Base-by-base conservation (phyloP, 176 grass and related monocot species). In the Eragrostis nindensis region DNA sequence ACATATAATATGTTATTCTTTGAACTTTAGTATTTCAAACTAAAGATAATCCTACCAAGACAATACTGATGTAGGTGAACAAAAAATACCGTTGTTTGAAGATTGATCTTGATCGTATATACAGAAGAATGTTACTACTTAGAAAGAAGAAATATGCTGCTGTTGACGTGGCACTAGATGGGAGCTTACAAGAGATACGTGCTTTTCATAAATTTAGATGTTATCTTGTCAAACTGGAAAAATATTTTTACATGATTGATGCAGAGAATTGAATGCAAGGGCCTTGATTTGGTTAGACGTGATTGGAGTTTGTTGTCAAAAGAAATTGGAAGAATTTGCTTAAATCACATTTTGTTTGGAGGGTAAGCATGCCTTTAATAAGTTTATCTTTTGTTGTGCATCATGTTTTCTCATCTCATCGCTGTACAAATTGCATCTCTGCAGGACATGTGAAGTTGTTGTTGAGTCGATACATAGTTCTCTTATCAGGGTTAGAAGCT, bases 61-160 rank as follows among this genome's bases (percentile, higher is more conserved):
- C 70, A 81, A 36, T 22, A 70, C 63, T 83, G 22, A 85, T 75
- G 41, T 74, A 97, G 95, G 95, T 98, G 68, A 99, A 95, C 73
- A 95, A 95, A 74, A 95, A 91, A 22, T 99, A 99, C 62, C 89
- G 82, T 76, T 91, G 90, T 75, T 67, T 99, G 24, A 92, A 99
- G 86, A 99, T 99, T 82, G 96, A 99, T 89, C 92, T 99, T 59
- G 96, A 99, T 88, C 92, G 92, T 63, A 83, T 99, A 84, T 99
- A 95, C 79, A 95, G 95, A 86, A 89, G 92, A 93, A 91, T 99
- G 86, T 70, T 99, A 62, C 96, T 99, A 88, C 90, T 99, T 56
- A 99, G 95, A 89, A 99, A 99, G 86, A 99, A 99, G 56, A 99
- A 99, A 85, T 99, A 99, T 88, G 96, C 96, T 54, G 96, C 90